Base-by-base conservation (phyloP, 2,329 filamentous ascomycete genomes). In the Penicillium sp. region DNA sequence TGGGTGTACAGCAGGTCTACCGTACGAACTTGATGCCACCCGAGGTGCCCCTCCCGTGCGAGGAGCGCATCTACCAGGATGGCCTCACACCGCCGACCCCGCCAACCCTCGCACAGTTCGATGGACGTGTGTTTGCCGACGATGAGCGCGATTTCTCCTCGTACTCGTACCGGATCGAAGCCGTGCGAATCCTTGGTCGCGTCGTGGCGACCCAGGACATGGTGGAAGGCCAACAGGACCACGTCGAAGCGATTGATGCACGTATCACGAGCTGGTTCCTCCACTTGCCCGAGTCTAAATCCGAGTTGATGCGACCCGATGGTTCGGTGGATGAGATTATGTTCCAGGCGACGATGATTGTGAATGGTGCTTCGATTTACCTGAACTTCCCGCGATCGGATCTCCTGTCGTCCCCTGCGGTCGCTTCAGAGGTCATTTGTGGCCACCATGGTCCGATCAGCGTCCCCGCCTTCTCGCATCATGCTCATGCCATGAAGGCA, bases 321-420 rank as follows among this genome's bases (percentile, higher is more conserved):
- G 89, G 91, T 35, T 84, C 87, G 56, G 82, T 93, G 11, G 93
- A 97, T 73, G 92, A 96, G 77, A 89, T 96, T 84, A 88, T 97
- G 76, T 96, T 97, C 78, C 92, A 96, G 74, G 93, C 91, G 0
- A 89, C 91, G 64, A 94, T 96, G 86, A 91, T 96, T 69, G 82
- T 84, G 55, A 80, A 85, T 59, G 78, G 78, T 52, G 82, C 83
- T 10, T 79, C 88, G 0, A 91, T 95, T 68, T 86, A 93, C 66
- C 83, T 95, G 19, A 91, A 95, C 72, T 89, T 93, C 66, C 91
- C 91, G 8, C 86, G 89, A 58, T 93, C 90, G 4, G 89, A 92
- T 68, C 83, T 94, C 54, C 81, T 73, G 55, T 90, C 83, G 74
- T 82, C 80, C 72, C 82, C 65, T 70, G 81, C 67, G 66, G 80